phyloP scores from a whole-genome alignment of 2,329 filamentous ascomycete species.

The Rhynchosporium secalis region DNA sequence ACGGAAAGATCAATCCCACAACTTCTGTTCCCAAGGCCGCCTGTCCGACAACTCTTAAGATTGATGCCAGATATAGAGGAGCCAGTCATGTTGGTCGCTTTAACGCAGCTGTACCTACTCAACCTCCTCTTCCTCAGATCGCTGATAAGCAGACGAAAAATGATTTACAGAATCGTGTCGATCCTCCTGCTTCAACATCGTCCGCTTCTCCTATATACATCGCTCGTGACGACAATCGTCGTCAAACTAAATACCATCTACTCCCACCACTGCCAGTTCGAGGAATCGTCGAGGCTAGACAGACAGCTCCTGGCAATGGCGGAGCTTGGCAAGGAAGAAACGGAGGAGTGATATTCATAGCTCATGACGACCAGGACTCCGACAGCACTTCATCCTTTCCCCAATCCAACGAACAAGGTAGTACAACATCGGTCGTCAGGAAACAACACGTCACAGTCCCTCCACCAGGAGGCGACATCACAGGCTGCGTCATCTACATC shows the following conservation, averaged over 20 bases:
- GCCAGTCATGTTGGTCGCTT: neutral
- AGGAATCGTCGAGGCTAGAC: neutral
- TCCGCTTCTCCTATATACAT: neutral
- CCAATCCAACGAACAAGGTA: neutral
- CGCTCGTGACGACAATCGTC: neutral
- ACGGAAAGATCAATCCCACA: neutral
- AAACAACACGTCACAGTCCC: neutral
- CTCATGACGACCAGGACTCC: neutral
- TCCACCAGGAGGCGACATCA: neutral
- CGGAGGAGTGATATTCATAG: neutral
- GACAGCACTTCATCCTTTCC: neutral
- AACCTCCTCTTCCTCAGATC: neutral
- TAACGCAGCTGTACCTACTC: neutral
- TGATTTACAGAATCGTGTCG: neutral
- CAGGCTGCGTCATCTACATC: neutral
- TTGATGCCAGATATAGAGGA: neutral
- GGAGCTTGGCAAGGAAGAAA: neutral
- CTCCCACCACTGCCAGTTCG: neutral
- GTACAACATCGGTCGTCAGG: neutral
- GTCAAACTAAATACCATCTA: neutral
- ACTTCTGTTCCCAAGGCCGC: neutral
- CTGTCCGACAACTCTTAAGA: neutral
- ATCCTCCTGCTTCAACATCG: neutral
- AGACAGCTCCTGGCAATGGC: neutral
- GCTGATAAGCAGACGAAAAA: neutral